phyloP scores from a whole-genome alignment of 257 asterid genomes.

The Solanum habrochaites region DNA sequence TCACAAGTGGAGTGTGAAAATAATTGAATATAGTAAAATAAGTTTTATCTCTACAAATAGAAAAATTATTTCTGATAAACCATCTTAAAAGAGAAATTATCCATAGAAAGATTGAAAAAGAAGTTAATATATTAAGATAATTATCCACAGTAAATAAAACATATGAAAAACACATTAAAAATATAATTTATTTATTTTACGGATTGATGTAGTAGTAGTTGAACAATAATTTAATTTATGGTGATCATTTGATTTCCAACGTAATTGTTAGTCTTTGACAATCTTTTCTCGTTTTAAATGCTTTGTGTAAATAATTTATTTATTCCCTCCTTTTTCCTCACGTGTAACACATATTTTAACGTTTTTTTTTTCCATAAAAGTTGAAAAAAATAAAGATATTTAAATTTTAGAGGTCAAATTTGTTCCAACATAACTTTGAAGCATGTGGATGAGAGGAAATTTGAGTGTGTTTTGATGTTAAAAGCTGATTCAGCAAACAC shows the following conservation, averaged over 20 bases:
- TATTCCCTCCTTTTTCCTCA: background rate
- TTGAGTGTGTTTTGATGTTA: background rate
- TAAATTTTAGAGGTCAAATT: background rate
- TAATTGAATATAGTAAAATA: no score
- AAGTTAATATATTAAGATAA: no score
- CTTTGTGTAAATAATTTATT: background rate
- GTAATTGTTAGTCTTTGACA: background rate
- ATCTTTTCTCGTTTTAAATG: background rate
- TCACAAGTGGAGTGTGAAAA: rapidly evolving
- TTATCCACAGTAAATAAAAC: no score
- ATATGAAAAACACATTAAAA: no score
- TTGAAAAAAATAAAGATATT: background rate
- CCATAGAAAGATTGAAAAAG: no score
- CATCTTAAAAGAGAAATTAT: background rate
- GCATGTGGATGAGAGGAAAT: background rate
- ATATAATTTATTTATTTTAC: no score
- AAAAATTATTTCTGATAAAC: no score
- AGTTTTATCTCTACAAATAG: background rate
- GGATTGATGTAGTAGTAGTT: background rate
- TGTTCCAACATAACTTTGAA: background rate
- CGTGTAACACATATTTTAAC: background rate
- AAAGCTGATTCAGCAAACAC: background rate
- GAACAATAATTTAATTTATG: background rate
- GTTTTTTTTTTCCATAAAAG: background rate
- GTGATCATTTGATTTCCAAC: background rate